Base-by-base conservation (phyloP, 176 grass and related monocot species). In the Dactylis glomerata region DNA sequence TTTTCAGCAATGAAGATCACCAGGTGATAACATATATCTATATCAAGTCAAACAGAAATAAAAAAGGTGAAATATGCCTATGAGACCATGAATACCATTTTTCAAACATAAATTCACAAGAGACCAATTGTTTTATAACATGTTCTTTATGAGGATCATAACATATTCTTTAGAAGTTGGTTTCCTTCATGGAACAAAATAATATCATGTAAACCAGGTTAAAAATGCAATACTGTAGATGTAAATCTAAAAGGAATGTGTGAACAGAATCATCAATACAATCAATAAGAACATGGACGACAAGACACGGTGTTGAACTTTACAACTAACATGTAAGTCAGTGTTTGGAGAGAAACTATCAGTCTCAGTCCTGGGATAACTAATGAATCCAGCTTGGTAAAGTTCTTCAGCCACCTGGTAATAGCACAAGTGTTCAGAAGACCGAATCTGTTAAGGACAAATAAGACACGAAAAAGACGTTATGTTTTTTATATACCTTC, bases 301-400 rank as follows among this genome's bases (percentile, higher is more conserved):
- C 49, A 79, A 90, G 65, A 61, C 2, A 23, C 26, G 16, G 30
- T 37, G 73, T 63, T 46, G 75, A 83, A 85, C 68, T 51, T 77
- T 38, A 73, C 72, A 88, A 94, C 92, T 82, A 34, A 95, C 96
- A 87, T 92, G 82, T 63, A 98, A 77, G 49, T 98, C 93, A 77
- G 91, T 95, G 81, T 98, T 98, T 49, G 83, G 90, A 76, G 93
- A 98, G 91, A 98, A 95, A 74, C 79, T 93, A 84, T 98, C 96
- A 44, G 93, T 98, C 84, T 98, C 92, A 46, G 93, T 98, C 87
- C 96, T 92, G 32, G 96, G 96, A 92, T 98, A 98, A 89, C 96
- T 98, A 77, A 98, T 88, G 87, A 95, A 93, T 84, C 96, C 93
- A 81, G 87, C 83, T 87, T 98, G 96, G 83, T 98, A 98, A 68